Base-by-base conservation (phyloP, 2,329 filamentous ascomycete species). In the Salinomyces thailandicus region DNA sequence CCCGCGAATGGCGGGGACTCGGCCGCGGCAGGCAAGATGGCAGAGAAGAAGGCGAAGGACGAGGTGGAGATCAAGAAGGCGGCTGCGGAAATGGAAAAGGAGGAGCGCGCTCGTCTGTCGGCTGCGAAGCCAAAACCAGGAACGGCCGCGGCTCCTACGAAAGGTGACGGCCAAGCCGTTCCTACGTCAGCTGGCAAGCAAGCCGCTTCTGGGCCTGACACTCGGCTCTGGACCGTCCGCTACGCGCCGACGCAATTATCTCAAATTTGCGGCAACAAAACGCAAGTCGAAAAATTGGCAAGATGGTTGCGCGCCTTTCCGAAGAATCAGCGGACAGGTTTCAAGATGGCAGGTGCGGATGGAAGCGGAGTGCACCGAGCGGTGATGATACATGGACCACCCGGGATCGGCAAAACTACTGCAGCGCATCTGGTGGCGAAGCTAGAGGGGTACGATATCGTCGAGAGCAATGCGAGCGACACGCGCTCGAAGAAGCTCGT, bases 371-470 rank as follows among this genome's bases (percentile, higher is more conserved):
- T 72, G 0, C 83, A 81, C 51, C 79, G 91, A 45, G 85, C 89
- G n/a, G 79, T 96, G 47, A 93, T 96, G 57, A 80, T 98, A 37
- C 87, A 93, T 48, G 91, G 91, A 0, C 89, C 91, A 12, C 91
- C 91, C 18, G 91, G 91, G 13, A 94, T 98, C 47, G 91, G 91
- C 49, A 98, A 98, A 64, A 98, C 91, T 2, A 98, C 91, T 19
- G 85, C 93, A 33, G 91, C 91, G 16, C 91, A 98, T 65, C 69
- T 98, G 18, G 85, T 93, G 12, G 89, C 91, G 1, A 93, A 86
- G 53, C 65, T 96, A 14, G 87, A 93, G 56, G 87, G 89, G 2
- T 96, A 85, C 54, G 91, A 98, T 59, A 74, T 95, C 29, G 69
- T 98, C 9, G 91, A 98, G 65, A 91, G 79, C 53, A 98, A 98